Evolutionary conservation across 2,329 filamentous ascomycete genomes (phyloP), one percentile per base, ranked within the genome.

Genomic region (Diaporthe sp.): DNA sequence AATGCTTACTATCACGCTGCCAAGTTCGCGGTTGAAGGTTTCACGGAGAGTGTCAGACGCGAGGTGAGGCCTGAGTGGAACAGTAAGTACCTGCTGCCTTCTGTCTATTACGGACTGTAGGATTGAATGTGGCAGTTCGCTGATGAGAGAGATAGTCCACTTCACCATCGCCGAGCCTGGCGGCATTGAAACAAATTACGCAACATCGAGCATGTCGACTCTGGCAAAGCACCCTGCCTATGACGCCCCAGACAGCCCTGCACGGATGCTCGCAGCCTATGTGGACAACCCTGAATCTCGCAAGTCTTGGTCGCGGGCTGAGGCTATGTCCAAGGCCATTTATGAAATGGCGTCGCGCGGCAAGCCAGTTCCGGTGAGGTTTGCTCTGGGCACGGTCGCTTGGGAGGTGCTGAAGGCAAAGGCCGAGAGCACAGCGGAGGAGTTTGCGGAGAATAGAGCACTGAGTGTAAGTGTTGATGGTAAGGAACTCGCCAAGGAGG

Each of bases 1-100:
- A 77, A 79, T 42, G 79, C 83, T 0, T 84, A 83, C 66, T 87
- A 87, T 67, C 84, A 85, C 57, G 82, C 82, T 0, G 81, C 80
- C 69, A 87, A 87, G 78, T 87, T 86, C 72, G 86, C 85, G 0
- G 77, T 87, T 13, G 86, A 87, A 76, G 87, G 86, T 0, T 87
- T 84, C 76, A 87, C 87, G 0, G 86, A 89, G 75, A 81, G 83
- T 0, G 77, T 89, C 0, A 80, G 82, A 0, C 85, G 84, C 76
- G 87, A 89, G 78, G 74, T 88, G 42, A 81, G 82, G 28, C 78
- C 81, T 0, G 81, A 83, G 12, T 87, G 86, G 85, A 85, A 85
- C 58, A 84, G 85, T 82, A 79, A 77, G 81, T 78, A 33, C 72
- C 68, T 47, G 75, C 73, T 72, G 79, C 25, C 61, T 67, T 71